A percentile compares a stretch with the other conserved stretches of the same genome.
Evolutionary conservation across 768 basidiomycete genomes (phyloP).

Genomic region (Phylloporus sp.): DNA sequence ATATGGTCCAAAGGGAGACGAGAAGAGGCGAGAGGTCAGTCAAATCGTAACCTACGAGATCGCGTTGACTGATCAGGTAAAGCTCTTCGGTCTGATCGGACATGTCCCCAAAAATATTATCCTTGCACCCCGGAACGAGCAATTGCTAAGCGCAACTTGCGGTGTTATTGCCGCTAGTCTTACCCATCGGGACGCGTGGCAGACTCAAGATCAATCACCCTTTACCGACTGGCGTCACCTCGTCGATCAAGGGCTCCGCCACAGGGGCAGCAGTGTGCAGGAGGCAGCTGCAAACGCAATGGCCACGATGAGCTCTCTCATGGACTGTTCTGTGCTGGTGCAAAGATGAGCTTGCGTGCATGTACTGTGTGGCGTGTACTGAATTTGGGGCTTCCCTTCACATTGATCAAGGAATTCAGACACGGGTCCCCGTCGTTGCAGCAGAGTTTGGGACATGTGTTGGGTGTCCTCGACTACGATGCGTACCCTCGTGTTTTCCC

Average conservation of each 20-base stretch:
- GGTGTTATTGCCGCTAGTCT: conserved; percentile 61
- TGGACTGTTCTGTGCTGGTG: conserved; percentile 59
- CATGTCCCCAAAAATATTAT: conserved; percentile 55
- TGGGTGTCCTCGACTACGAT: conserved; percentile 67
- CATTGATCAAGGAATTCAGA: conserved; percentile 60
- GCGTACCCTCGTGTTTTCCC: conserved; percentile 48
- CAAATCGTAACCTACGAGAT: neutral
- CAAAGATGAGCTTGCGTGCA: conserved; percentile 58
- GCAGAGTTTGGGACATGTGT: conserved; percentile 65
- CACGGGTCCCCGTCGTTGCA: conserved; percentile 50
- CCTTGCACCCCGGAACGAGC: conserved; percentile 62
- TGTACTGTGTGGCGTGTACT: conserved; percentile 13
- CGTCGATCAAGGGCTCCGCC: conserved; percentile 67
- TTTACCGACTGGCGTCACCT: conserved; percentile 63
- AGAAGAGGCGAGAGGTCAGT: conserved; percentile 42
- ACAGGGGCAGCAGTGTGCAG: conserved; percentile 60
- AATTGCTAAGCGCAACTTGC: conserved; percentile 69
- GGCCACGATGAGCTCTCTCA: conserved; percentile 60
- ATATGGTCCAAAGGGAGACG: conserved; percentile 31
- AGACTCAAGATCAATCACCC: conserved; percentile 33
- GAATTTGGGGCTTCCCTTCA: conserved; percentile 29
- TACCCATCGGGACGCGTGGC: conserved; percentile 50
- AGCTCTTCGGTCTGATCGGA: conserved; percentile 66
- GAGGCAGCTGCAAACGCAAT: conserved; percentile 71
- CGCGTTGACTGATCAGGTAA: conserved; percentile 2